Evolutionary conservation across 148 eudicot species (phyloP).

Genomic region (Vaccinium myrtillus): DNA sequence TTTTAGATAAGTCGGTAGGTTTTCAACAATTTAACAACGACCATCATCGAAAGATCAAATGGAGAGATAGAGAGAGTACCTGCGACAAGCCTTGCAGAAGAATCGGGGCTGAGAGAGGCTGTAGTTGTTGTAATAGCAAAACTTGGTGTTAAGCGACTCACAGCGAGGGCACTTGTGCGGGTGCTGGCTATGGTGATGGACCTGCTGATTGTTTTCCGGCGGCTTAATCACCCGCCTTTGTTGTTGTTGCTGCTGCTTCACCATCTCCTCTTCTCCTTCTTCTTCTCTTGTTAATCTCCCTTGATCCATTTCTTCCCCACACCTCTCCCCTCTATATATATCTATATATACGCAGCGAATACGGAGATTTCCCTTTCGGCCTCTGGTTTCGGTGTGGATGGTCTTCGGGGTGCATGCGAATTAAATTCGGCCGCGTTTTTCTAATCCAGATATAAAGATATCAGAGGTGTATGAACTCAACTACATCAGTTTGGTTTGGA

Average conservation of each 20-base stretch:
- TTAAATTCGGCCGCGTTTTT: slow-evolving; percentile 19
- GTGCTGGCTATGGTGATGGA: slow-evolving; percentile 21
- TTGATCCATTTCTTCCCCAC: slow-evolving; percentile 26
- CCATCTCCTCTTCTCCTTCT: not conserved
- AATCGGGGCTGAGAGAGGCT: slow-evolving; percentile 42
- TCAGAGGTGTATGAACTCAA: slow-evolving; percentile 13
- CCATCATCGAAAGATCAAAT: not conserved
- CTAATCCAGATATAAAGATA: not conserved
- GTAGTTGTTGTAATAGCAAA: slow-evolving; percentile 50
- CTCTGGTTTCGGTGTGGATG: not conserved
- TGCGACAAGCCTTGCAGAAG: slow-evolving; percentile 46
- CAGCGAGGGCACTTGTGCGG: slow-evolving; percentile 52
- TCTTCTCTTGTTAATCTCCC: not conserved
- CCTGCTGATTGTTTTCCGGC: slow-evolving; percentile 17
- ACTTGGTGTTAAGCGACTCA: slow-evolving; percentile 42
- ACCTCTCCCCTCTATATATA: not conserved
- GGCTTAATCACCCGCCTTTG: slow-evolving; percentile 3
- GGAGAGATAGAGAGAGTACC: not conserved
- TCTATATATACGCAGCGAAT: not conserved
- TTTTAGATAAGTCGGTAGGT: not conserved
- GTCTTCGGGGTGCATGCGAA: slow-evolving; percentile 3
- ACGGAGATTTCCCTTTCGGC: not conserved
- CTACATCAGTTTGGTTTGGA: slow-evolving; percentile 14
- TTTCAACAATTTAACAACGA: not conserved
- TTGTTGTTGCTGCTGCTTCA: slow-evolving; percentile 2